These are phyloP conservation scores for Solanum bulbocastanum DNA, from an alignment of 257 asterid genomes.

Conservation along the genomic window DNA sequence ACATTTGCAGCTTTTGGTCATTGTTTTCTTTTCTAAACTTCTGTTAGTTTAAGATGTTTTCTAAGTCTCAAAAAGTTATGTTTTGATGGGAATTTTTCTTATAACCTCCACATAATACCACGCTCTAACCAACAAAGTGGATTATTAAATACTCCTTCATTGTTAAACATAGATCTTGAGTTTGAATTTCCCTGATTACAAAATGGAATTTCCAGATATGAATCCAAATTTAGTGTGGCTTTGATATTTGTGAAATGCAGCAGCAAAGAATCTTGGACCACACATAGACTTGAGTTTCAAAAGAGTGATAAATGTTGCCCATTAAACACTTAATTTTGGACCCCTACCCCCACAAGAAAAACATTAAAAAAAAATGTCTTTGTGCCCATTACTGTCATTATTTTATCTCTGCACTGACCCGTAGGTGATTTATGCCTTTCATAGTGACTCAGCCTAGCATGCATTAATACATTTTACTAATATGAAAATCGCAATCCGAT, in stretches of 20 bases:
- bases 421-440: not conserved
- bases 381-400: not conserved
- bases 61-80: not conserved
- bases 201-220: accelerated
- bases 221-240: no score
- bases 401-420: not conserved
- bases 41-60: not conserved
- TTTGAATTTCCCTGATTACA: accelerated
- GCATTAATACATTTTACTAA: not conserved
- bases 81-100: not conserved
- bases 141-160: no score
- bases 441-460: not conserved
- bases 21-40: not conserved
- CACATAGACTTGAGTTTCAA: not conserved
- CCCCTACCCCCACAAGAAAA: not conserved
- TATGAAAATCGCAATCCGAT: not conserved
- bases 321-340: not conserved
- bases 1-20: not conserved
- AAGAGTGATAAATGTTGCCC: not conserved
- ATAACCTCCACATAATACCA: not conserved
- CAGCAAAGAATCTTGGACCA: not conserved
- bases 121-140: not conserved
- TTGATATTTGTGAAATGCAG: not conserved
- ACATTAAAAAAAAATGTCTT: not conserved
- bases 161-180: no score